These are phyloP conservation scores for Psilocybe tampanensis DNA, from an alignment of 768 basidiomycete species.

Conservation along the genomic window DNA sequence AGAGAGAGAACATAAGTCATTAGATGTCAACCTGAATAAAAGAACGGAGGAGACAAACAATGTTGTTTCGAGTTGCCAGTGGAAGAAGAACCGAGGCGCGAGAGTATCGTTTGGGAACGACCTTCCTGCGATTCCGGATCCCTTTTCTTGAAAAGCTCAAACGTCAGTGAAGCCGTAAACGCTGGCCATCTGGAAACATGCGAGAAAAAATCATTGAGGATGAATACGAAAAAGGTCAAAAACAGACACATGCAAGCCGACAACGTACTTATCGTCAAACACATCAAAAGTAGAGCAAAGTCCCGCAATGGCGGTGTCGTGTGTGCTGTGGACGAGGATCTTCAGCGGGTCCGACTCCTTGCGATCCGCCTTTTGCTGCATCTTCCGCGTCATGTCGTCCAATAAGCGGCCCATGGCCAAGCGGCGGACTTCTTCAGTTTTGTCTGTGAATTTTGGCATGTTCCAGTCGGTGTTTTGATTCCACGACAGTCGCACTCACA, in stretches of 20 bases:
- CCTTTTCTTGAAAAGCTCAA: slow-evolving; percentile 66
- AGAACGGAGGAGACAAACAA: slow-evolving; percentile 25
- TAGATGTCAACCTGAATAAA: not conserved
- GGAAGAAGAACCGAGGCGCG: slow-evolving; percentile 30
- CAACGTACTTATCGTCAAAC: slow-evolving; percentile 64
- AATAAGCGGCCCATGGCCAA: slow-evolving; percentile 81
- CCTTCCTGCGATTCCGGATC: slow-evolving; percentile 13
- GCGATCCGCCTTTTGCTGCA: slow-evolving; percentile 56
- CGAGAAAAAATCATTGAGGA: too few species aligned
- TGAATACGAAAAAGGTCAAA: not conserved
- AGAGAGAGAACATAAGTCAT: not conserved
- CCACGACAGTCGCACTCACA: slow-evolving; percentile 33
- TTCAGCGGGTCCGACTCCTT: slow-evolving; percentile 53
- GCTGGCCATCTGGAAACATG: slow-evolving; percentile 64
- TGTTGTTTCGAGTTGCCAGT: slow-evolving; percentile 19
- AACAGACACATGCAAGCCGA: not conserved
- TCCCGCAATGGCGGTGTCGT: slow-evolving; percentile 72
- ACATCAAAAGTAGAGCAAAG: slow-evolving; percentile 68
- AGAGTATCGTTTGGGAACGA: slow-evolving; percentile 43
- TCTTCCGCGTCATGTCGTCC: slow-evolving; percentile 60
- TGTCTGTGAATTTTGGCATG: slow-evolving; percentile 45
- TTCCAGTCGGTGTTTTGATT: not conserved
- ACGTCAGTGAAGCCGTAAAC: slow-evolving; percentile 73
- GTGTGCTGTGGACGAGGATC: slow-evolving; percentile 70
- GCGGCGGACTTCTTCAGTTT: slow-evolving; percentile 71